Evolutionary conservation across 2,329 filamentous ascomycete genomes (phyloP).

Genomic region (Hirsutella rhossiliensis): DNA sequence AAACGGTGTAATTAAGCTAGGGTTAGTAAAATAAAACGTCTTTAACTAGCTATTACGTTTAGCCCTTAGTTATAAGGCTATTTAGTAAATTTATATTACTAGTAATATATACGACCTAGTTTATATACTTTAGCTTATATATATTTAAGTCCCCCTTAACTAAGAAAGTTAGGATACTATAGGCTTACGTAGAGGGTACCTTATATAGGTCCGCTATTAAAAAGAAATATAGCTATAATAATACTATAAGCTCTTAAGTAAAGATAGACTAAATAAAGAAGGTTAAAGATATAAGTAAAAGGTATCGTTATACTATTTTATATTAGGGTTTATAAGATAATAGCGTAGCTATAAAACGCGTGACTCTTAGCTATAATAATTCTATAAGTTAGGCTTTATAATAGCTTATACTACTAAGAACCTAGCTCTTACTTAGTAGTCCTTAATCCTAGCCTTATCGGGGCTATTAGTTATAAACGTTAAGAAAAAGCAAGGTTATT

Average conservation of each 20-base stretch:
- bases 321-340: neutral
- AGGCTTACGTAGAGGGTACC: neutral
- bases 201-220: neutral
- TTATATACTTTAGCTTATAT: neutral
- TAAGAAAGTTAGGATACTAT: neutral
- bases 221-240: neutral
- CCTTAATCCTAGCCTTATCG: neutral
- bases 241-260: neutral
- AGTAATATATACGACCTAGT: neutral
- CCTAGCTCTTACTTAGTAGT: neutral
- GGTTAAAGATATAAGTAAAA: neutral
- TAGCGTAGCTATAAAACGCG: neutral
- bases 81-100: neutral
- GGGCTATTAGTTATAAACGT: neutral
- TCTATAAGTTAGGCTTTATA: neutral
- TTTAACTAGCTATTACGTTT: neutral
- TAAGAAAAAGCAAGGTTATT: neutral
- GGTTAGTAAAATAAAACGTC: neutral
- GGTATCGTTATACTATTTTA: neutral
- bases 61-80: neutral
- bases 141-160: neutral
- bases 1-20: neutral
- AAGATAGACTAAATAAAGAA: neutral
- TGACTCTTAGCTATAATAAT: neutral
- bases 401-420: neutral